Conservation (phyloP, 345 rosid species). For the Eucalyptus melliodora region DNA sequence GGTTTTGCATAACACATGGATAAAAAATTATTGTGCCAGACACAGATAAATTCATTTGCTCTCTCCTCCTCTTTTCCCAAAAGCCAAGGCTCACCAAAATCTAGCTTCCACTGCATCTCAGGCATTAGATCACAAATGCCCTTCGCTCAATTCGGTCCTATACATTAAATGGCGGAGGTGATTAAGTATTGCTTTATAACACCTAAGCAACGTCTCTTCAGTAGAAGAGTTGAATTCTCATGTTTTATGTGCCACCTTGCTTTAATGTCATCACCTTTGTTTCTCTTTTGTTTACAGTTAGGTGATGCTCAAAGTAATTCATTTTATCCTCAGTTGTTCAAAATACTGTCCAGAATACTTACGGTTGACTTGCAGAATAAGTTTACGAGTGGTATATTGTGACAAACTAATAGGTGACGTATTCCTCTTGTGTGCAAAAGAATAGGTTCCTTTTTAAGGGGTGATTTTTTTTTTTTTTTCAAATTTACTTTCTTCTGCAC, state of each 20-base stretch:
- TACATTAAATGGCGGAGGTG: neutral
- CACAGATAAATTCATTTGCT: neutral
- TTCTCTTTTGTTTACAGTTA: neutral
- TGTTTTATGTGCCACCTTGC: neutral
- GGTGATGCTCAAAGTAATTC: too few species aligned
- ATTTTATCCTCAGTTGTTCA: too few species aligned
- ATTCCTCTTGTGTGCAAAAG: neutral
- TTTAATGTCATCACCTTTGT: neutral
- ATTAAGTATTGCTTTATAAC: neutral
- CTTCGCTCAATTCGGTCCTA: neutral
- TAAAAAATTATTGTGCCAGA: neutral
- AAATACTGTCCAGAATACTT: too few species aligned
- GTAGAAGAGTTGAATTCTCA: neutral
- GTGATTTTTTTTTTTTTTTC: neutral
- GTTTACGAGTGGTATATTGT: too few species aligned
- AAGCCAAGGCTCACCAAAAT: neutral
- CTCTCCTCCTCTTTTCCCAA: neutral
- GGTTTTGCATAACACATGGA: neutral
- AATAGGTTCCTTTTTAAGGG: neutral
- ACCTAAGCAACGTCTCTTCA: neutral
- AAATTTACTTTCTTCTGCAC: neutral
- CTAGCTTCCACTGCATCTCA: neutral
- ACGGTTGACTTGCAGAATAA: too few species aligned
- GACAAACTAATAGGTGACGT: neutral
- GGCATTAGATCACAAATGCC: neutral